These are phyloP conservation scores for Capsicum baccatum DNA, from an alignment of 257 asterid genomes.

Conservation along the genomic window DNA sequence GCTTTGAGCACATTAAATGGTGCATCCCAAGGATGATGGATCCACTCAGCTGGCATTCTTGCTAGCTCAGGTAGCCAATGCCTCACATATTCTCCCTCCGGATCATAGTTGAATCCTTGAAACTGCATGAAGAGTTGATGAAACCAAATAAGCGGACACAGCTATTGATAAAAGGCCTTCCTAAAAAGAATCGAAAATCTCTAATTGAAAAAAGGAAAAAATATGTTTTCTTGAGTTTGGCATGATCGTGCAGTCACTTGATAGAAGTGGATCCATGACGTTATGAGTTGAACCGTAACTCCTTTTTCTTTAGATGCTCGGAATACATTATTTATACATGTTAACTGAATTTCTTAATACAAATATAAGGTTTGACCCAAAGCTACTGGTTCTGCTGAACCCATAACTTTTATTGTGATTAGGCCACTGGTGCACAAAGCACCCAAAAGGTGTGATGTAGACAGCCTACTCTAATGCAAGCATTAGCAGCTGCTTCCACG, in stretches of 20 bases:
- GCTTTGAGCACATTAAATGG: constrained; percentile 70
- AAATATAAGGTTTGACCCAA: background rate
- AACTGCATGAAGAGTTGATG: constrained; percentile 49
- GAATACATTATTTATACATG: background rate
- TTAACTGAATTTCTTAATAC: background rate
- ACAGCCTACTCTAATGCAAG: too few relatives aligned
- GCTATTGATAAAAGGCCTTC: too few relatives aligned
- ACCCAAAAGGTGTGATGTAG: too few relatives aligned
- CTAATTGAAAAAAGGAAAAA: too few relatives aligned
- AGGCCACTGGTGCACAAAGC: too few relatives aligned
- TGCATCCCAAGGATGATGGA: constrained; percentile 96
- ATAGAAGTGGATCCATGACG: too few relatives aligned
- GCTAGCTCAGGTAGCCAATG: constrained; percentile 96
- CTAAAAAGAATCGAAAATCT: too few relatives aligned
- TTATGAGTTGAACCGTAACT: too few relatives aligned
- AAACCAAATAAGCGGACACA: background rate
- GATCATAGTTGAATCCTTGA: constrained; percentile 87
- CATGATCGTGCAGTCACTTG: too few relatives aligned
- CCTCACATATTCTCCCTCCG: constrained; percentile 82
- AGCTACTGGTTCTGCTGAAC: background rate
- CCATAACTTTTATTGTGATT: background rate
- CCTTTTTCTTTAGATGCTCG: too few relatives aligned
- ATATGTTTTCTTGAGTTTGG: too few relatives aligned
- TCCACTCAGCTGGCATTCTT: constrained; percentile 87
- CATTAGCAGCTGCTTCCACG: too few relatives aligned